Conservation (phyloP, 108 stramenopile species). For the Poteriospumella lacustris region DNA sequence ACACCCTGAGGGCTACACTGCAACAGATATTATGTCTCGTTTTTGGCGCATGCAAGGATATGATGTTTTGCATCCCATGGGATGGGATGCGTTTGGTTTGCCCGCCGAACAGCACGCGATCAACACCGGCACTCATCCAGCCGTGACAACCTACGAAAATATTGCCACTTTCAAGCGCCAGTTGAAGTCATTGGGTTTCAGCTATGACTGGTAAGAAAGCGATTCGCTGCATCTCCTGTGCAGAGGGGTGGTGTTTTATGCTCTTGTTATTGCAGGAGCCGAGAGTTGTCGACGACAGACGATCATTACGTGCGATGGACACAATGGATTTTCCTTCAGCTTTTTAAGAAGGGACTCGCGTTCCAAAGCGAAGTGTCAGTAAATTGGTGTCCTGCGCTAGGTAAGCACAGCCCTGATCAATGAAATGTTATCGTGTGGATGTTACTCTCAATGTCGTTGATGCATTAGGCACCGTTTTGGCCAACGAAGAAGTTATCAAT, state of each 20-base stretch:
- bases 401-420: not conserved
- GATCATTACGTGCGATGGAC: slow-evolving; percentile 92
- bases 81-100: slow-evolving; percentile 99
- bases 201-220: slow-evolving; percentile 84
- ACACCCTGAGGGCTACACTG: slow-evolving; percentile 90
- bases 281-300: slow-evolving; percentile 90
- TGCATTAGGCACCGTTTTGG: slow-evolving; percentile 86
- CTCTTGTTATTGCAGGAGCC: no score
- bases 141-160: slow-evolving; percentile 74
- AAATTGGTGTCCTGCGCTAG: slow-evolving; percentile 94
- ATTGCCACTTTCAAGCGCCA: slow-evolving; percentile 92
- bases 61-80: slow-evolving; percentile 97
- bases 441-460: not conserved
- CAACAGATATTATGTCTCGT: slow-evolving; percentile 93
- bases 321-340: slow-evolving; percentile 91
- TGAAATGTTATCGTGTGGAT: not conserved
- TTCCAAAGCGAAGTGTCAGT: slow-evolving; percentile 75
- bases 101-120: slow-evolving; percentile 99
- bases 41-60: slow-evolving; percentile 90
- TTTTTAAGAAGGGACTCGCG: slow-evolving; percentile 82
- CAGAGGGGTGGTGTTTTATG: not conserved
- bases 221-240: not conserved
- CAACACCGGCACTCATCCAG: slow-evolving; percentile 91
- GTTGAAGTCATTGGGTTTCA: slow-evolving; percentile 87
- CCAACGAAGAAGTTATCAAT: slow-evolving; percentile 96